Percentiles rank a stretch among this genome's conserved stretches.
Evolutionary conservation across 2,329 filamentous ascomycete genomes (phyloP).

Genomic region (Fusarium oligoseptatum): DNA sequence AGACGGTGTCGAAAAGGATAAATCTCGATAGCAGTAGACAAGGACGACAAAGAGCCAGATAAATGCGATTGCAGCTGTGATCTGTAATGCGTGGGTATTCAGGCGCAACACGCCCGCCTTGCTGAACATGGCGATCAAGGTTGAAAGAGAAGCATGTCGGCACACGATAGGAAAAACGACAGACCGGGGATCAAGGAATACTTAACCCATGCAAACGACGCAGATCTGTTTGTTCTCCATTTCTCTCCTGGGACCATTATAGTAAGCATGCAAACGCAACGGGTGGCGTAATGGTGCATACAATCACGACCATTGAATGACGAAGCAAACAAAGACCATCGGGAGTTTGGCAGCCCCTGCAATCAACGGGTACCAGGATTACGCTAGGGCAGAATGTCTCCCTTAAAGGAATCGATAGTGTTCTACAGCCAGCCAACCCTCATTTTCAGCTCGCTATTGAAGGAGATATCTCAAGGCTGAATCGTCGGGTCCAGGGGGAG

Average conservation of each 20-base stretch:
- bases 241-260: background rate
- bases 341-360: background rate
- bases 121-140: conserved; percentile 14
- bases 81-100: conserved; percentile 20
- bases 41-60: conserved; percentile 28
- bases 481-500: background rate
- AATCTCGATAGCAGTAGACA: conserved; percentile 17
- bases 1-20: background rate
- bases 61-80: conserved; percentile 15
- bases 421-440: background rate
- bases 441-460: background rate
- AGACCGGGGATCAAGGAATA: background rate
- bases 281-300: background rate
- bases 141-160: background rate
- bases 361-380: background rate
- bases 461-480: background rate
- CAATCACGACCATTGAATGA: background rate
- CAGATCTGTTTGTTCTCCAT: background rate
- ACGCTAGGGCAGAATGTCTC: background rate
- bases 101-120: conserved; percentile 11
- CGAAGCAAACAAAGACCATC: background rate
- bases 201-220: background rate
- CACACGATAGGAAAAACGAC: background rate
- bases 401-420: background rate
- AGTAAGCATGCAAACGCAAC: background rate